Evolutionary conservation across 2,329 filamentous ascomycete genomes (phyloP), one percentile per base, ranked within the genome.

Genomic region (Fusarium ramigenum): DNA sequence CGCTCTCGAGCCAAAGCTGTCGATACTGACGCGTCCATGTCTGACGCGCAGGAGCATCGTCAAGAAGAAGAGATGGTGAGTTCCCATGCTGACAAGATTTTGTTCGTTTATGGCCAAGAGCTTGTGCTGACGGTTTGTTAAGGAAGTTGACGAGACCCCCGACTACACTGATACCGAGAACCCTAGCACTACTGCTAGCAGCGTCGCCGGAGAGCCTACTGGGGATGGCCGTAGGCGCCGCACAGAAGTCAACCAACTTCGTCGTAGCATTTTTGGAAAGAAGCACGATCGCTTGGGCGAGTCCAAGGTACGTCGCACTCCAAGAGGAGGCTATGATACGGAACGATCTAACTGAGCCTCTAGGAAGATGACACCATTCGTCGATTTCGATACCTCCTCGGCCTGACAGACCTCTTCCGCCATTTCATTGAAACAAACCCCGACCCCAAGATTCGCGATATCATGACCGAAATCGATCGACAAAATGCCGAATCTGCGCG

Each of bases 401-500:
- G 97, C 32, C 87, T 99, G 59, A 99, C 96, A 21, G 96, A 99
- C 79, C 87, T 99, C 25, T 99, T 99, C 86, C 94, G 97, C 74
- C 96, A 99, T 84, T 99, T 99, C 83, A 99, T 99, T 84, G 95
- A 98, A 80, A 94, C 95, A 14, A 99, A 98, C 80, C 96, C 95
- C 9, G 95, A 99, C 79, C 96, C 96, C 21, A 94, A 93, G 78
- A 96, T 98, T 79, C 93, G 96, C 78, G 93, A 97, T 66, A 94
- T 98, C 77, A 96, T 98, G 88, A 89, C 90, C 57, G 94, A 98
- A 83, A 98, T 98, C 78, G 96, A 99, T 83, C 92, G 94, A 52
- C 95, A 97, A 81, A 97, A 98, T 81, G 91, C 89, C 18, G 93
- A 95, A 75, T 89, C 90, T 36, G 86, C 87, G 43, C 92, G 88